A percentile compares a stretch with the other conserved stretches of the same genome.
These are phyloP conservation scores for Styphnolobium japonicum DNA, from an alignment of 306 rosid species.

Conservation along the genomic window DNA sequence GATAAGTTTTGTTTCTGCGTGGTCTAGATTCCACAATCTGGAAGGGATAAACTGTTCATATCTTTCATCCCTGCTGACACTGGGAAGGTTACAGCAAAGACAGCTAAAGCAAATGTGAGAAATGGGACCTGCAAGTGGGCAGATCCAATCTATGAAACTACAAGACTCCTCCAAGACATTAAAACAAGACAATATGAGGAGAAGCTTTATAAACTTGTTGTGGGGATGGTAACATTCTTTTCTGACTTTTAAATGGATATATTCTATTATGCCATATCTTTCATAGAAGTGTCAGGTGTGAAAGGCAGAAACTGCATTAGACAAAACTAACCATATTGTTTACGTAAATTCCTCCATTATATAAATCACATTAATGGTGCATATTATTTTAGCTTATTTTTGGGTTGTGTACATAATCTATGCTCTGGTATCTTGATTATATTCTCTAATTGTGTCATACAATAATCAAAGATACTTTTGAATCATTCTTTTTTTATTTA, in stretches of 20 bases:
- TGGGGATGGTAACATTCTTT: constrained; percentile 75
- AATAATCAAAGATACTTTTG: neutral
- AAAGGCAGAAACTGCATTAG: neutral
- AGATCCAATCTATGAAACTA: constrained; percentile 97
- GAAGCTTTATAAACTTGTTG: constrained; percentile 81
- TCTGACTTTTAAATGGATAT: constrained; percentile 16
- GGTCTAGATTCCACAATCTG: constrained; percentile 87
- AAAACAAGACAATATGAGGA: constrained; percentile 87
- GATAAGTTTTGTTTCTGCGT: constrained; percentile 23
- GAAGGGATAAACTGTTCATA: constrained; percentile 96
- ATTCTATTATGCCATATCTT: neutral
- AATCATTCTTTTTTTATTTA: neutral
- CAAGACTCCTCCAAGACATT: constrained; percentile 89
- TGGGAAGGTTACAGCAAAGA: constrained; percentile 85
- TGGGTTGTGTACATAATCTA: neutral
- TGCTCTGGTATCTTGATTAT: constrained; percentile 3
- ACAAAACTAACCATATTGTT: neutral
- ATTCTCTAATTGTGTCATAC: constrained; percentile 3
- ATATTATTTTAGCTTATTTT: constrained; percentile 1
- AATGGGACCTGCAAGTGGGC: constrained; percentile 98
- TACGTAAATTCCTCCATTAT: neutral
- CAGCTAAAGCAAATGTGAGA: constrained; percentile 95
- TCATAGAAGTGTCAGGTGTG: constrained; percentile 14
- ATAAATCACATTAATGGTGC: neutral
- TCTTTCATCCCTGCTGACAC: constrained; percentile 84